Conservation (phyloP, 2,329 filamentous ascomycete species). For the Geosmithia flava region DNA sequence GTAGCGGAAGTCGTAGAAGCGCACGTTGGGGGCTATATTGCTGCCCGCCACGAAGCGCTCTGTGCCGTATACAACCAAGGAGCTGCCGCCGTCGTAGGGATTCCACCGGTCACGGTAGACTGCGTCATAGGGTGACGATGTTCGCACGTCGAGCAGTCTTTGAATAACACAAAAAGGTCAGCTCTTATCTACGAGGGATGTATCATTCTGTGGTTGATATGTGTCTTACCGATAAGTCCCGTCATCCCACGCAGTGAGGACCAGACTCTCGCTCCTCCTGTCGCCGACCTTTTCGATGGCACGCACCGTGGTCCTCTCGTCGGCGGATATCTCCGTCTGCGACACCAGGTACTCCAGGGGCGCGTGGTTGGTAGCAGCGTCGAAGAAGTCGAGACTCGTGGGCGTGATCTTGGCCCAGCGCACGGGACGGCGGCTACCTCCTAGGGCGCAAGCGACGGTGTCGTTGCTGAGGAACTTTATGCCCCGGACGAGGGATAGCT, state of each 20-base stretch:
- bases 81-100: constrained; percentile 28
- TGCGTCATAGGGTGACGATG: constrained; percentile 30
- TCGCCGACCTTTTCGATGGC: constrained; percentile 32
- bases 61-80: constrained; percentile 34
- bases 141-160: constrained; percentile 37
- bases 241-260: constrained; percentile 41
- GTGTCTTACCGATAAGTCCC: constrained; percentile 28
- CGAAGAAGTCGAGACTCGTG: constrained; percentile 24
- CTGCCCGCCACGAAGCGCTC: constrained; percentile 39
- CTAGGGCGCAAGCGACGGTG: constrained; percentile 31
- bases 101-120: constrained; percentile 42
- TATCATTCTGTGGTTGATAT: background rate
- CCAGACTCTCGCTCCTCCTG: constrained; percentile 21
- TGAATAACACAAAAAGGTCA: no score
- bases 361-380: constrained; percentile 6
- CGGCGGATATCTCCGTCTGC: background rate
- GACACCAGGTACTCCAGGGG: constrained; percentile 6
- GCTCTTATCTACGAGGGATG: no score
- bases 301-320: constrained; percentile 25
- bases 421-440: constrained; percentile 27
- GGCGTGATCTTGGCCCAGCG: constrained; percentile 33
- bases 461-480: constrained; percentile 33
- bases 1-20: constrained; percentile 43
- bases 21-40: constrained; percentile 27
- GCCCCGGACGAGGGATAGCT: constrained; percentile 13